These are phyloP conservation scores for Xylaria telfairii DNA, from an alignment of 495 filamentous ascomycete genomes.

Conservation along the genomic window DNA sequence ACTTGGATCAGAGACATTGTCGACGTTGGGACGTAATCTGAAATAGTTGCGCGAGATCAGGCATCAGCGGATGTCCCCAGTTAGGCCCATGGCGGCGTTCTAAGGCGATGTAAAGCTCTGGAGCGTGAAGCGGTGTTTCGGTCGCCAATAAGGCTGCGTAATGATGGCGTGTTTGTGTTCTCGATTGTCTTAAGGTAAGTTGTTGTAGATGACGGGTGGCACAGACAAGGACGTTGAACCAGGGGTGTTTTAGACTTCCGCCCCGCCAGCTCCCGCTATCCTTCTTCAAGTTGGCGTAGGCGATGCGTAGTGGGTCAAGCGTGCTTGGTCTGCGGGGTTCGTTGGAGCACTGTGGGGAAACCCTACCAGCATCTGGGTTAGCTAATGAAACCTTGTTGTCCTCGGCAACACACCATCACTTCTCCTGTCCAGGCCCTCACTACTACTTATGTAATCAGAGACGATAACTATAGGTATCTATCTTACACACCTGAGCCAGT, in stretches of 20 bases:
- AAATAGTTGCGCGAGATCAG: slow-evolving; percentile 13
- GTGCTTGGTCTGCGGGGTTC: neutral
- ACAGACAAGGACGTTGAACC: neutral
- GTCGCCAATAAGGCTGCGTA: neutral
- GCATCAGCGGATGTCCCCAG: neutral
- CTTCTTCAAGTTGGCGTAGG: neutral
- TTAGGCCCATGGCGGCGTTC: slow-evolving; percentile 25
- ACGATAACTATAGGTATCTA: too few relatives aligned
- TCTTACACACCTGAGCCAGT: too few relatives aligned
- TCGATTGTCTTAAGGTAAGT: neutral
- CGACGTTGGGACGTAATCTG: neutral
- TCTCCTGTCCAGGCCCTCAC: neutral
- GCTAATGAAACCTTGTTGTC: too few relatives aligned
- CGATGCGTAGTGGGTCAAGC: neutral
- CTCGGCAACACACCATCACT: too few relatives aligned
- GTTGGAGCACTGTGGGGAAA: slow-evolving; percentile 1
- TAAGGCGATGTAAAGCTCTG: neutral
- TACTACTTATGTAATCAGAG: neutral
- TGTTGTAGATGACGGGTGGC: neutral
- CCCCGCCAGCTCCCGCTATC: neutral
- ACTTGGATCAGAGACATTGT: slow-evolving; percentile 93
- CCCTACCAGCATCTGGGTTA: neutral
- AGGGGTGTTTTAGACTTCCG: neutral
- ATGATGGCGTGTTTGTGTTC: neutral
- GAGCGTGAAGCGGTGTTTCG: neutral